These are phyloP conservation scores for Casuarina equisetifolia DNA, from an alignment of 306 rosid species.

Conservation along the genomic window DNA sequence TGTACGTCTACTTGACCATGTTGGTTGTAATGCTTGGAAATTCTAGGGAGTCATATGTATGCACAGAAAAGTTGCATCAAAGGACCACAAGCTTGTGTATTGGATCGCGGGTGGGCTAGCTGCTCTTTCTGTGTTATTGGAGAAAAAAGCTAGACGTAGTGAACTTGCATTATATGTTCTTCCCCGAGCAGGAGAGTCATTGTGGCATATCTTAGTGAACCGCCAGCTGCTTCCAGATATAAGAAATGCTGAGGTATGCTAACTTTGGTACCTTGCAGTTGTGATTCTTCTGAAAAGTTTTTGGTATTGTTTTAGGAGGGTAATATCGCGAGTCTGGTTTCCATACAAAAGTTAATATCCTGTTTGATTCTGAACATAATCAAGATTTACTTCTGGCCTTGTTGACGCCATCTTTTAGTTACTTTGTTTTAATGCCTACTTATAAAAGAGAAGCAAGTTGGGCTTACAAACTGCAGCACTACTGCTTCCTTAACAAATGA, in stretches of 20 bases:
- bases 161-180: conserved; percentile 98
- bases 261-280: conserved; percentile 6
- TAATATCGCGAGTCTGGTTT: too few relatives aligned
- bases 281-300: neutral
- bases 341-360: too few relatives aligned
- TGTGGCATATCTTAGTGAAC: conserved; percentile 90
- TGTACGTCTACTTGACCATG: conserved; percentile 22
- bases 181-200: conserved; percentile 90
- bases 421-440: too few relatives aligned
- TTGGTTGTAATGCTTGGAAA: conserved; percentile 25
- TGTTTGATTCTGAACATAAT: too few relatives aligned
- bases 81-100: conserved; percentile 88
- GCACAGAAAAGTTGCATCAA: conserved; percentile 78
- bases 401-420: too few relatives aligned
- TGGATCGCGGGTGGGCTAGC: conserved; percentile 88
- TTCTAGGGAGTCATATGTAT: conserved; percentile 84
- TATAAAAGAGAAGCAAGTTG: too few relatives aligned
- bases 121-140: conserved; percentile 84
- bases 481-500: too few relatives aligned
- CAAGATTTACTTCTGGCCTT: too few relatives aligned
- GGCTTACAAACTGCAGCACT: too few relatives aligned
- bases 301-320: neutral
- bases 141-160: conserved; percentile 87
- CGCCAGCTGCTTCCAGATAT: conserved; percentile 84
- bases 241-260: conserved; percentile 84